Evolutionary conservation across 805 yeast species (phyloP), one percentile per base, ranked within the genome.

Genomic region (Isabelozyma pseudorhagii): DNA sequence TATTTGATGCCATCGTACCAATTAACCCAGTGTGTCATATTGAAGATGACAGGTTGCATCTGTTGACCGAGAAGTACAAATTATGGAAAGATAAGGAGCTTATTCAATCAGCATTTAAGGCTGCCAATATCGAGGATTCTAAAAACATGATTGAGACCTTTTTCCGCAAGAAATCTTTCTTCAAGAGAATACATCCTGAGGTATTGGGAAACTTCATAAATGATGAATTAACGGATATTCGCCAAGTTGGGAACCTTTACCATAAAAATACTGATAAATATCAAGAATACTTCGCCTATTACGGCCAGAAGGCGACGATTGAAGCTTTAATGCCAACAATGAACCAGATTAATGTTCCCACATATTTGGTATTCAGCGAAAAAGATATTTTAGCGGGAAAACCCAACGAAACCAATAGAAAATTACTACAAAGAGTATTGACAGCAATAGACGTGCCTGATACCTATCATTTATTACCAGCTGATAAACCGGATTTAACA

Each of bases 191-290:
- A 36, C 50, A 57, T 29, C 49, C 48, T n/a, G 34, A 27, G 3
- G 50, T 59, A 6, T 53, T 59, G 29, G 31, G 40, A 28, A 54
- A 59, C 49, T 51, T 57, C 58, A 14, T 57, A 38, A 54, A 53
- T 39, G 63, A 59, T 45, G 63, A 57, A 27, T 36, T 41, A 7
- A 34, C 14, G 3, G 45, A 46, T 18, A 42, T 50, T n/a, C 51
- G 47, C 13, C 25, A 48, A 10, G 13, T 51, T 18, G 29, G 45
- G 11, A n/a, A 43, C 18, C 49, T 59, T 5, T 31, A 10, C 8
- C 46, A 46, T 3, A 50, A 54, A 38, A 55, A 57, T 34, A 56
- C 60, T 17, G 42, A 51, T 8, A 52, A 52, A 34, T 11, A 44
- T 8, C 49, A 46, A 13, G 56, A 57, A 42, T 44, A 27, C 31